Conservation (phyloP, 768 basidiomycete species). For the Naganishia antarctica region DNA sequence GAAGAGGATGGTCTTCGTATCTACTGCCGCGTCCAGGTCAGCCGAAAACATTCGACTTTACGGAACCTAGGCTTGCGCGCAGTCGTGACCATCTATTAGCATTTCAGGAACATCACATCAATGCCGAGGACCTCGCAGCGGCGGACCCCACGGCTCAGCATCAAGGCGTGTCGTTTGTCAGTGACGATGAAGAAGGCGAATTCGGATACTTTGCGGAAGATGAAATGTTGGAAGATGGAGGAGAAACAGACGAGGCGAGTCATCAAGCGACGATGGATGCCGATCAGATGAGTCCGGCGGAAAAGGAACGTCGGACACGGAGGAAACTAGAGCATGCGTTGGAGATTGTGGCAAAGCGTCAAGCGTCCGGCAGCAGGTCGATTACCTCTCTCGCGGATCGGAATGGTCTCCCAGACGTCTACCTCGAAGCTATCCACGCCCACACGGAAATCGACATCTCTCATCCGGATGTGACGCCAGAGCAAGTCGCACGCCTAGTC, state of each 20-base stretch:
- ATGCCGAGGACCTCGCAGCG: neutral
- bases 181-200: conserved; percentile 6
- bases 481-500: conserved; percentile 10
- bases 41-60: neutral
- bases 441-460: conserved; percentile 19
- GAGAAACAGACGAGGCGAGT: conserved; percentile 15
- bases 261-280: conserved; percentile 5
- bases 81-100: conserved; percentile 8
- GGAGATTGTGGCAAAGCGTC: conserved; percentile 1
- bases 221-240: conserved; percentile 20
- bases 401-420: conserved; percentile 15
- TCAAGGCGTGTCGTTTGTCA: neutral
- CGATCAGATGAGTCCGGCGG: conserved; percentile 16
- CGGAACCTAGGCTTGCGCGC: conserved; percentile 3
- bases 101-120: conserved; percentile 14
- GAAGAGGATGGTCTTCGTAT: neutral
- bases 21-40: neutral
- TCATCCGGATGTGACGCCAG: conserved; percentile 12
- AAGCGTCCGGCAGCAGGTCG: neutral
- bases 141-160: neutral
- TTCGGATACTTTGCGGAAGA: conserved; percentile 17
- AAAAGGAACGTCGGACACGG: conserved; percentile 3
- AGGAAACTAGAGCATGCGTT: conserved; percentile 6
- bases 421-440: conserved; percentile 10
- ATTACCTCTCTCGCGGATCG: conserved; percentile 3